A percentile compares a stretch with the other conserved stretches of the same genome.
Evolutionary conservation across 208 protist genomes (phyloP).

Genomic region (Leptomonas seymouri): DNA sequence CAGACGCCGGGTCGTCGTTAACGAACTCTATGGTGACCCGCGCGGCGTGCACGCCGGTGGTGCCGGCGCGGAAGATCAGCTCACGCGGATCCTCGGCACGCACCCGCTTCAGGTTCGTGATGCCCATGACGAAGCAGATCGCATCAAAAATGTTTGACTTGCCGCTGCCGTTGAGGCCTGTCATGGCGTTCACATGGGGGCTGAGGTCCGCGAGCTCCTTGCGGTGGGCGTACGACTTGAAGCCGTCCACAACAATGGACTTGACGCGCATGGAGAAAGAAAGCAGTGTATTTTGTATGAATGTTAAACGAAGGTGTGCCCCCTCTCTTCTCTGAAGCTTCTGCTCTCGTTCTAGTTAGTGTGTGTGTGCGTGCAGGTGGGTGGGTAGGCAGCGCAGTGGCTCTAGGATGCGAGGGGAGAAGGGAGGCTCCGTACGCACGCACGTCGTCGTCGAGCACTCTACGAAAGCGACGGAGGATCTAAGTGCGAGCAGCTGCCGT

Average conservation of each 20-base stretch:
- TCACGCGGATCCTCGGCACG: constrained; percentile 97
- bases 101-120: constrained; percentile 98
- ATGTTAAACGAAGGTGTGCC: background rate
- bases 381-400: no score
- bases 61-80: constrained; percentile 99
- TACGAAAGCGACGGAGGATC: no score
- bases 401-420: no score
- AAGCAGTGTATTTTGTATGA: no score
- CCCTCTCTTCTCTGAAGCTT: background rate
- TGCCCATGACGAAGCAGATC: constrained; percentile 99
- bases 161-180: constrained; percentile 99
- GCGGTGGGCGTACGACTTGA: constrained; percentile 99
- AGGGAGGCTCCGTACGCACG: no score
- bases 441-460: no score
- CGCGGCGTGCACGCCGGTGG: constrained; percentile 99
- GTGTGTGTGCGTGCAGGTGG: no score
- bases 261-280: constrained; percentile 98
- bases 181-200: constrained; percentile 99
- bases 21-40: constrained; percentile 99
- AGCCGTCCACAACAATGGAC: constrained; percentile 99
- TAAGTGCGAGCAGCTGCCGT: no score
- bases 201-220: constrained; percentile 98
- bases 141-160: constrained; percentile 99
- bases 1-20: constrained; percentile 95
- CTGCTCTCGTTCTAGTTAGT: background rate